Evolutionary conservation across 352 stramenopile genomes (phyloP).

Genomic region (Pythium brachiatum): DNA sequence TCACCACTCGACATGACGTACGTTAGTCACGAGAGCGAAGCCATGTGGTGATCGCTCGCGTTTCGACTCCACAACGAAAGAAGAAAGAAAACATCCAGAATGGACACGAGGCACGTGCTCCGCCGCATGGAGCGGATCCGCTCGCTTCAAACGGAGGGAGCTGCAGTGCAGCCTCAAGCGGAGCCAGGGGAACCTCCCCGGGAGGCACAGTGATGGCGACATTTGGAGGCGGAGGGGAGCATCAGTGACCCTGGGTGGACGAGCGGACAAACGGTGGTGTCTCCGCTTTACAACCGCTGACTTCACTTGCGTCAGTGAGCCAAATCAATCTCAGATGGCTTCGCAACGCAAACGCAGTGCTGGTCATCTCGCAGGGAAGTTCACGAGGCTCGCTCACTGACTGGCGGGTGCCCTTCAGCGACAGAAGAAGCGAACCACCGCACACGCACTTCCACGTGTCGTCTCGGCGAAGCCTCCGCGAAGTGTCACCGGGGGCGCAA

Average conservation of each 20-base stretch:
- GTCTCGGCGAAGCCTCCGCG: not conserved
- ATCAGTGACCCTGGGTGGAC: not conserved
- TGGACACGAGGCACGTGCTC: conserved; percentile 15
- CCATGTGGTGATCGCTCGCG: conserved; percentile 9
- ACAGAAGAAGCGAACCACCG: not conserved
- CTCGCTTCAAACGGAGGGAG: no score
- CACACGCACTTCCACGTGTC: not conserved
- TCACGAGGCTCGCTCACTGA: not conserved
- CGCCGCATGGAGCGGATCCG: not conserved
- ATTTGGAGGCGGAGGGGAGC: no score
- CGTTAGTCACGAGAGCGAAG: conserved; percentile 10
- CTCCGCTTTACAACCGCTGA: not conserved
- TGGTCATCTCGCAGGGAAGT: not conserved
- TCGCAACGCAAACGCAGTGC: not conserved
- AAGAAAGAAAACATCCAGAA: conserved; percentile 19
- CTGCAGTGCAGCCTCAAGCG: no score
- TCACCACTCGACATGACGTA: conserved; percentile 8
- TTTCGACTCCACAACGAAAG: conserved; percentile 7
- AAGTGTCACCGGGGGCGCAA: no score
- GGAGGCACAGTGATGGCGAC: no score
- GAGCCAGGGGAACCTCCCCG: no score
- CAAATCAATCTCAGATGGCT: conserved; percentile 9
- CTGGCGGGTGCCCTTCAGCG: not conserved
- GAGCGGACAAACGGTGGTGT: no score
- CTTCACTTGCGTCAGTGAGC: conserved; percentile 6